phyloP scores from a whole-genome alignment of 768 basidiomycete genomes.

The Pisolithus orientalis region DNA sequence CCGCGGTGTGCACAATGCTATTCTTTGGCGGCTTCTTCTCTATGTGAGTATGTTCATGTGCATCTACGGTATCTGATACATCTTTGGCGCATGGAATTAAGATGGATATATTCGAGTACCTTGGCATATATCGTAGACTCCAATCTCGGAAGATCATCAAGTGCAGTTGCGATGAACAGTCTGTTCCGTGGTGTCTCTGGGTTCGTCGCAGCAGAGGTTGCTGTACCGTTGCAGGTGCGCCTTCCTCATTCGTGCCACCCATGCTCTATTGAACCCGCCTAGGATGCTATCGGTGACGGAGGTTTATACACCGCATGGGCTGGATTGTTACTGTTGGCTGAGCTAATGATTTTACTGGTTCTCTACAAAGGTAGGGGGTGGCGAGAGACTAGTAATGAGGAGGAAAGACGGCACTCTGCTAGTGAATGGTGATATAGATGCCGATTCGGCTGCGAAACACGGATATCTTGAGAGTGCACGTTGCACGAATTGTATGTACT shows the following conservation, averaged over 20 bases:
- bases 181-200: constrained; percentile 64
- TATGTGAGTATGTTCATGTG: constrained; percentile 41
- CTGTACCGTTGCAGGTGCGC: constrained; percentile 58
- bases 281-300: constrained; percentile 78
- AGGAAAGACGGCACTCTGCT: constrained; percentile 26
- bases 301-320: constrained; percentile 70
- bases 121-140: constrained; percentile 87
- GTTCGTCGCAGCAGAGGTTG: constrained; percentile 67
- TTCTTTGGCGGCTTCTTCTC: constrained; percentile 71
- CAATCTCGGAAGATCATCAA: constrained; percentile 74
- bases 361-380: constrained; percentile 55
- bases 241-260: neutral
- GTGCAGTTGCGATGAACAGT: constrained; percentile 71
- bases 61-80: neutral
- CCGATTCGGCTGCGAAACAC: neutral
- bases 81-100: constrained; percentile 9
- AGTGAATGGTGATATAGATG: neutral
- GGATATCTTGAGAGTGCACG: neutral
- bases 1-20: constrained; percentile 66
- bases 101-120: constrained; percentile 61
- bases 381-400: constrained; percentile 45
- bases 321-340: constrained; percentile 47
- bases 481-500: neutral
- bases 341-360: constrained; percentile 53
- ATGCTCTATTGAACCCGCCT: neutral